A percentile compares a stretch with the other conserved stretches of the same genome.
Evolutionary conservation across 345 rosid species (phyloP).

Genomic region (Eucalyptus caleyi): DNA sequence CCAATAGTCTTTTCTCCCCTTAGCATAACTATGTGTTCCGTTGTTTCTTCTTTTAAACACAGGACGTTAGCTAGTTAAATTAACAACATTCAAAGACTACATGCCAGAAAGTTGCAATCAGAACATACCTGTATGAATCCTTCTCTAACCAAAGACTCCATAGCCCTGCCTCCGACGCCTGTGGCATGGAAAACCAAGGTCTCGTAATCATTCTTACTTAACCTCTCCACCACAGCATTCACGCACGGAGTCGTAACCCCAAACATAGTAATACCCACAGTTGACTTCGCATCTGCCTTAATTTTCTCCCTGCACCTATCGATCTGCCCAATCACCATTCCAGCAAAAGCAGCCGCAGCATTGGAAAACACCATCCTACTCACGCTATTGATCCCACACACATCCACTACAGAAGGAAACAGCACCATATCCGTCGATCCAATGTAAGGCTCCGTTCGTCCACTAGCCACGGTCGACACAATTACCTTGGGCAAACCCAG

Average conservation of each 20-base stretch:
- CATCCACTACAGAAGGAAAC: conserved; percentile 82
- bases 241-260: conserved; percentile 92
- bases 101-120: neutral
- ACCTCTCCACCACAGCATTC: conserved; percentile 48
- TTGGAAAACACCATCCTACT: conserved; percentile 71
- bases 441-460: conserved; percentile 63
- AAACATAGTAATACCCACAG: conserved; percentile 90
- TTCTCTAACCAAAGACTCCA: conserved; percentile 75
- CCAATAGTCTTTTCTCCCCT: neutral
- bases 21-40: neutral
- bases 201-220: conserved; percentile 66
- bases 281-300: conserved; percentile 5
- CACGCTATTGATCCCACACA: conserved; percentile 82
- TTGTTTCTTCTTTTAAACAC: neutral
- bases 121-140: conserved; percentile 70
- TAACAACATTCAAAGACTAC: neutral
- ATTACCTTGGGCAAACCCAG: conserved; percentile 74
- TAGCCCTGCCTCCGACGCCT: conserved; percentile 88
- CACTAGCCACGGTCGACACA: conserved; percentile 90
- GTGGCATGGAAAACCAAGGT: conserved; percentile 90
- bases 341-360: conserved; percentile 84
- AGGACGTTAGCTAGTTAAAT: neutral
- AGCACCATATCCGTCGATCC: conserved; percentile 82
- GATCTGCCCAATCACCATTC: conserved; percentile 74
- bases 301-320: neutral